Evolutionary conservation across 208 protist genomes (phyloP).

Genomic region (Leishmania major): DNA sequence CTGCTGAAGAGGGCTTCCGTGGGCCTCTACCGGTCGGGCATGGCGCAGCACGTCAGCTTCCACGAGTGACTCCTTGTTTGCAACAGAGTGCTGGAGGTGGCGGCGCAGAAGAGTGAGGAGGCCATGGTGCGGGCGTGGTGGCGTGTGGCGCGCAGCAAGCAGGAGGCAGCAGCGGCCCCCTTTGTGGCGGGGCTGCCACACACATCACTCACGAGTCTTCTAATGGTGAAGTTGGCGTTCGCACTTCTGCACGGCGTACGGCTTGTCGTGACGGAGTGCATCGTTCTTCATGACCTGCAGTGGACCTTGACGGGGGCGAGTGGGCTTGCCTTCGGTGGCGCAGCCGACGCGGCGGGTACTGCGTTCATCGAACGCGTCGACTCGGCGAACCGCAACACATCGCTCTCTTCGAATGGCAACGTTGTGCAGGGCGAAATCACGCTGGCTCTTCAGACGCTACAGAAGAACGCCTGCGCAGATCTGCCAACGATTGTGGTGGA

Average conservation of each 20-base stretch:
- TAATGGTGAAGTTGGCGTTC: slow-evolving; percentile 1
- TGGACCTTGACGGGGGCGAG: not conserved
- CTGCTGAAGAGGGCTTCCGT: slow-evolving; percentile 16
- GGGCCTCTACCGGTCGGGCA: slow-evolving; percentile 10
- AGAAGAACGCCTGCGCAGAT: slow-evolving; percentile 9
- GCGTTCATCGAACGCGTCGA: not conserved
- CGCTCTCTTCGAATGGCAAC: not conserved
- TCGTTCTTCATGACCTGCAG: slow-evolving; percentile 14
- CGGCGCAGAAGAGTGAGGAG: slow-evolving; percentile 7
- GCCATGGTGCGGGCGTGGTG: slow-evolving; percentile 23
- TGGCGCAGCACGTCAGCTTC: slow-evolving; percentile 17
- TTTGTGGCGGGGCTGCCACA: slow-evolving; percentile 5
- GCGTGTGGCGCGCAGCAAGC: not conserved
- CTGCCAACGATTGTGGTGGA: slow-evolving; percentile 19
- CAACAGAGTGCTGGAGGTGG: not conserved
- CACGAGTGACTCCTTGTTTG: slow-evolving; percentile 36
- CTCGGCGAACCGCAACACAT: not conserved
- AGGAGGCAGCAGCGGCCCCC: not conserved
- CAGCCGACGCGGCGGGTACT: not conserved
- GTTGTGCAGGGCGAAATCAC: slow-evolving; percentile 16
- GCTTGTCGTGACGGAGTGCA: slow-evolving; percentile 19
- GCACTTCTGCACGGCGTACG: slow-evolving; percentile 17
- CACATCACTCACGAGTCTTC: not conserved
- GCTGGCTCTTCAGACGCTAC: slow-evolving; percentile 27
- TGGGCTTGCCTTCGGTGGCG: not conserved